Percentiles rank a stretch among this genome's conserved stretches.
Evolutionary conservation across 345 rosid genomes (phyloP).

Genomic region (Aurinia saxatilis): DNA sequence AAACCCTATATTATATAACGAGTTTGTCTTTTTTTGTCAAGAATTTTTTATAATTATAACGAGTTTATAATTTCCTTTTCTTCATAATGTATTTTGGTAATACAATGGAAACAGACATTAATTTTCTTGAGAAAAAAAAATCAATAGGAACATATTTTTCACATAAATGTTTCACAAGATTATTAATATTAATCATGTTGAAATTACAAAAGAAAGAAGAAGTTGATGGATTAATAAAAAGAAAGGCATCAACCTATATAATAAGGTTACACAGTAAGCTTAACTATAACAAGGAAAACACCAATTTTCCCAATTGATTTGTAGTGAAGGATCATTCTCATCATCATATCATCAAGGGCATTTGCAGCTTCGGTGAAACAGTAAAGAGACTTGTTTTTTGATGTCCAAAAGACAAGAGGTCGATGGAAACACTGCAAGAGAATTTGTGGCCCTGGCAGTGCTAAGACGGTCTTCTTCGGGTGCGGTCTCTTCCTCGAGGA

Average conservation of each 20-base stretch:
- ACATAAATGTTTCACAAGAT: conserved; percentile 11
- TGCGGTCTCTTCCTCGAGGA: conserved; percentile 17
- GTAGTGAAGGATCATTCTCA: neutral
- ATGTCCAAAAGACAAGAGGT: conserved; percentile 15
- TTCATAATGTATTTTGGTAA: no score
- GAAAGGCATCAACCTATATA: neutral
- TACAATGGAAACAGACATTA: no score
- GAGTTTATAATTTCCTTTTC: no score
- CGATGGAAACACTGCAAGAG: conserved; percentile 4
- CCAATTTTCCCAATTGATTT: neutral
- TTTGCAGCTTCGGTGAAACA: conserved; percentile 14
- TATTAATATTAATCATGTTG: conserved; percentile 1
- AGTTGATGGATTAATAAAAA: neutral
- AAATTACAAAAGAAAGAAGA: neutral
- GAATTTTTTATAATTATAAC: no score
- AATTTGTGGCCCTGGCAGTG: neutral
- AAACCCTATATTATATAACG: no score
- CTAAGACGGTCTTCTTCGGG: neutral
- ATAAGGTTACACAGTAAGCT: neutral
- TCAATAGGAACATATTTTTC: conserved; percentile 4
- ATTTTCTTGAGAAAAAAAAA: neutral
- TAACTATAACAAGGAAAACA: neutral
- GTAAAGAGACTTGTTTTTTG: conserved; percentile 19
- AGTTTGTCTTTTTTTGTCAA: no score
- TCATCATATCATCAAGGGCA: conserved; percentile 8